phyloP scores from a whole-genome alignment of 345 rosid species.

The Populus alba region DNA sequence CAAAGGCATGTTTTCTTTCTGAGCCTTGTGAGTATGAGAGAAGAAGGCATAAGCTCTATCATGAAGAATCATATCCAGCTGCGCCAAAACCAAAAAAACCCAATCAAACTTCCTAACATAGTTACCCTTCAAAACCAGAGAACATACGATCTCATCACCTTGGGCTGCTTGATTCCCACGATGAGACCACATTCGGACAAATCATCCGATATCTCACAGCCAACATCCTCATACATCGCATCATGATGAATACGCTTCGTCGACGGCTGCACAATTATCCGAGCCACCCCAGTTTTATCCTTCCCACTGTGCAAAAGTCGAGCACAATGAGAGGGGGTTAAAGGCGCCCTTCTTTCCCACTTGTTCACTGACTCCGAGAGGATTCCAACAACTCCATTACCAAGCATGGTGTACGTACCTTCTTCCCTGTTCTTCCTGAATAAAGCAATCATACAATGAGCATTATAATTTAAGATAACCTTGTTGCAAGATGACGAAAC shows the following conservation, averaged over 20 bases:
- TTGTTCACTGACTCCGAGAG: slow-evolving; percentile 73
- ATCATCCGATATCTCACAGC: slow-evolving; percentile 81
- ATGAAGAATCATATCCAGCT: slow-evolving; percentile 74
- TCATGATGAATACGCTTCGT: slow-evolving; percentile 87
- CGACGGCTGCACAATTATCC: slow-evolving; percentile 85
- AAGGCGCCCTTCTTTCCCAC: slow-evolving; percentile 92
- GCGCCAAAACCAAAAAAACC: slow-evolving; percentile 16
- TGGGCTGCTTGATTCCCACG: slow-evolving; percentile 78
- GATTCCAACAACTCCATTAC: slow-evolving; percentile 88
- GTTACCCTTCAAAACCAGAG: neutral
- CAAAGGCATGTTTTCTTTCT: slow-evolving; percentile 81
- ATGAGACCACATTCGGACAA: slow-evolving; percentile 85
- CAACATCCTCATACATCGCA: slow-evolving; percentile 71
- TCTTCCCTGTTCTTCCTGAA: neutral
- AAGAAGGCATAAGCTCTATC: slow-evolving; percentile 89
- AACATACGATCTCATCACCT: slow-evolving; percentile 35
- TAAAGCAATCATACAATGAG: neutral
- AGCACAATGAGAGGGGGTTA: slow-evolving; percentile 89
- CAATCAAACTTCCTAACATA: neutral
- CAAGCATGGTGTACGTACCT: slow-evolving; percentile 43
- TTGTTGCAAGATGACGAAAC: neutral
- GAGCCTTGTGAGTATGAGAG: slow-evolving; percentile 89
- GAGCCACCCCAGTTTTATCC: slow-evolving; percentile 64
- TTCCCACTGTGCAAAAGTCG: slow-evolving; percentile 68
- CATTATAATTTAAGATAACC: neutral